Evolutionary conservation across 2,329 filamentous ascomycete genomes (phyloP).

Genomic region (Diplodia sapinea): DNA sequence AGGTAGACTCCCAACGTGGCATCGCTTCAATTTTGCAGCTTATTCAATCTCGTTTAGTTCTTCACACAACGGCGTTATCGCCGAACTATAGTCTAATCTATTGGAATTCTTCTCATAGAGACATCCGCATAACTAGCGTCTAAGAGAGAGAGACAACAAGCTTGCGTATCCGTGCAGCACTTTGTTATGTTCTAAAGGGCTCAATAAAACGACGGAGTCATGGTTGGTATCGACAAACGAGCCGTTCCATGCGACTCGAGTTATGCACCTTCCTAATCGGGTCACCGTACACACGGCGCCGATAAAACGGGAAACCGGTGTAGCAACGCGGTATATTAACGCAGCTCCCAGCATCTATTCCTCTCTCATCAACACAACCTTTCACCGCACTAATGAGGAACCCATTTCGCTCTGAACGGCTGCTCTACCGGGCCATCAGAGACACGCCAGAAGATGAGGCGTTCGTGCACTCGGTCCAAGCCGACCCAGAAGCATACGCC

Average conservation of each 20-base stretch:
- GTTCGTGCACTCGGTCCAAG: constrained; percentile 15
- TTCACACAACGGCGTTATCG: not conserved
- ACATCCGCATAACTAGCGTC: too few species aligned
- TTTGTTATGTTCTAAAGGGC: not conserved
- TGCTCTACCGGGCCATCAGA: constrained; percentile 1
- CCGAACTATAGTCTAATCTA: not conserved
- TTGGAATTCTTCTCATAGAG: too few species aligned
- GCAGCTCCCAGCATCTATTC: not conserved
- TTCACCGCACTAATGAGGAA: not conserved
- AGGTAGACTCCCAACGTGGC: not conserved
- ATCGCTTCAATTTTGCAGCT: not conserved
- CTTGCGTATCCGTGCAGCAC: too few species aligned
- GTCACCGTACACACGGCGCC: not conserved
- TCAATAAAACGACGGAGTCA: not conserved
- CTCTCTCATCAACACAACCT: not conserved
- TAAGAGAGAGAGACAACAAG: too few species aligned
- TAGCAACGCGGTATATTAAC: not conserved
- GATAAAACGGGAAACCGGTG: not conserved
- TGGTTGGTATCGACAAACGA: not conserved
- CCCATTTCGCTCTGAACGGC: constrained; percentile 6
- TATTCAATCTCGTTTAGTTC: not conserved
- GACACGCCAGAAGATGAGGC: constrained; percentile 14
- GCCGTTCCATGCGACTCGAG: not conserved
- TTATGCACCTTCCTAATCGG: not conserved
- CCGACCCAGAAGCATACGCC: constrained; percentile 2